Evolutionary conservation across 2,329 filamentous ascomycete species (phyloP), one percentile per base, ranked within the genome.

Genomic region (Colletotrichum spaethianum): DNA sequence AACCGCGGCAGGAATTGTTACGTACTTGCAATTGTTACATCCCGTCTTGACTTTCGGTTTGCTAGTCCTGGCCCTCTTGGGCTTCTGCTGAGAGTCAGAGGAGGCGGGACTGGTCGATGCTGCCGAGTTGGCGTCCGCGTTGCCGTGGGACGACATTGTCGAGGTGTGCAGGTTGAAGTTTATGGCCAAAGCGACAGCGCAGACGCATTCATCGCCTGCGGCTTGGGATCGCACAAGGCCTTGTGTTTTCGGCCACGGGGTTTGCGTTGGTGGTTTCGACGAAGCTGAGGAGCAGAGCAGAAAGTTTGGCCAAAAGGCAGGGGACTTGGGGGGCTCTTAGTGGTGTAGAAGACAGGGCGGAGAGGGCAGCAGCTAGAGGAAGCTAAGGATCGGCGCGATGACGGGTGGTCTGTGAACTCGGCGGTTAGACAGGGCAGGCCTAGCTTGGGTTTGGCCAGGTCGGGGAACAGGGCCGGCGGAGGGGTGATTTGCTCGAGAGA

Each of bases 1-100:
- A 62, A 67, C 36, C 63, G 8, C 40, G 50, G 62, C 33, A 18
- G 31, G 11, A 28, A 38, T 67, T 44, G 59, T 44, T 66, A 85
- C 90, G 79, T 84, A 92, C 90, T 92, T 92, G 90, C 90, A 93
- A 79, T 89, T 91, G 76, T 85, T 86, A 80, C 91, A 92, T 50
- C 90, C 90, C 1, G 90, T 92, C 82, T 91, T 92, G 74, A 91
- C 90, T 78, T 92, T 92, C 18, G 88, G 87, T 74, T 85, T 87
- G 78, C 88, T 90, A 36, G 83, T 86, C 66, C 88, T 83, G 18
- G 82, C 82, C 63, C 87, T 84, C 77, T 85, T 88, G 44, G 78
- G 78, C 53, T 78, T 80, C 59, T 77, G 78, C 31, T 73, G 68
- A 33, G 64, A 65, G 60, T 74, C 76, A 33, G 74, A 68, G 12